phyloP scores from a whole-genome alignment of 2,329 filamentous ascomycete species.

The Plectosphaerella cucumerina region DNA sequence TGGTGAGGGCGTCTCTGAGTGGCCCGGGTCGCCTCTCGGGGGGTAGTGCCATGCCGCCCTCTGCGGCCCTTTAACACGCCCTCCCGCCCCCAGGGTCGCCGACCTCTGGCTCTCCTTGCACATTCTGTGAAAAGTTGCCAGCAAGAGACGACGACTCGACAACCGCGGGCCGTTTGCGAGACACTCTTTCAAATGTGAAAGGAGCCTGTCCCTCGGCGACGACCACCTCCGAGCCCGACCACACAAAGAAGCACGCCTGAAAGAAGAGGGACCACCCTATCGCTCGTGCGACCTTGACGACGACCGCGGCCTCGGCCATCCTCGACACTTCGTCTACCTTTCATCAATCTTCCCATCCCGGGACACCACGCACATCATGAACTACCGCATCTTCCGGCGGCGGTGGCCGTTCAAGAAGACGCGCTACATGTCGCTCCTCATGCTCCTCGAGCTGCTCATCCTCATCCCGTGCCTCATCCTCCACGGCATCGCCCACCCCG shows the following conservation, averaged over 20 bases:
- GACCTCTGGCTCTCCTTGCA: not conserved
- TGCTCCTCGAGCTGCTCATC: constrained; percentile 62
- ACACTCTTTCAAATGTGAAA: not conserved
- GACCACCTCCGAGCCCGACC: not conserved
- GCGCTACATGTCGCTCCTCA: constrained; percentile 53
- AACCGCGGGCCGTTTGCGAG: not conserved
- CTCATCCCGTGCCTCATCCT: constrained; percentile 64
- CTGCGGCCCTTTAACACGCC: not conserved
- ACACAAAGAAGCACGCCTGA: not conserved
- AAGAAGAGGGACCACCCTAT: not conserved
- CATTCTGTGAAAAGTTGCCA: not conserved
- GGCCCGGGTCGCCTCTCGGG: not conserved
- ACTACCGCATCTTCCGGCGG: constrained; percentile 54
- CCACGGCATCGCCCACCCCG: constrained; percentile 67
- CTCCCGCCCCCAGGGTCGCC: not conserved
- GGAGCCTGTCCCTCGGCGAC: not conserved
- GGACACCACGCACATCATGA: constrained; percentile 22
- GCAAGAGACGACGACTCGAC: not conserved
- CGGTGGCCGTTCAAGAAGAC: constrained; percentile 38
- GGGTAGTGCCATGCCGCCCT: not conserved
- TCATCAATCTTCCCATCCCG: not conserved
- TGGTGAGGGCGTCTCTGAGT: not conserved
- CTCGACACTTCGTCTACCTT: not conserved
- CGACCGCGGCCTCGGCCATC: not conserved
- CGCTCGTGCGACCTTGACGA: not conserved